Conservation (phyloP, 2,329 filamentous ascomycete genomes). For the Pseudogymnoascus sp. region DNA sequence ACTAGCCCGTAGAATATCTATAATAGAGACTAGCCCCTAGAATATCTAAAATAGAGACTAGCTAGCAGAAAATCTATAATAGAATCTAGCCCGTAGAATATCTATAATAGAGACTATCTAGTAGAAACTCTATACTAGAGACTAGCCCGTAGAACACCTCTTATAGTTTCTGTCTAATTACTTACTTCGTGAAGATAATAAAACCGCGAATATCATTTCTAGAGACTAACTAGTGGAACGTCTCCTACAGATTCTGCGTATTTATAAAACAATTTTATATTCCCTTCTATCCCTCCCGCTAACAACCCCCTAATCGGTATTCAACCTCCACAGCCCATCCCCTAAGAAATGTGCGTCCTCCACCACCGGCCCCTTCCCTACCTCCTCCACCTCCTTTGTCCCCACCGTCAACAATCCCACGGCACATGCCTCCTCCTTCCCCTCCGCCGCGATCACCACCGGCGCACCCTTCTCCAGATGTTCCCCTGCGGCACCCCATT, state of each 20-base stretch:
- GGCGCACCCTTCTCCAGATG: constrained; percentile 75
- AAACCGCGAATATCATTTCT: too few relatives aligned
- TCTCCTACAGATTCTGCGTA: not conserved
- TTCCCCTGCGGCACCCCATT: constrained; percentile 38
- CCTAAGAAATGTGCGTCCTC: constrained; percentile 91
- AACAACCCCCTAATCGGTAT: constrained; percentile 20
- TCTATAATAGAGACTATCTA: too few relatives aligned
- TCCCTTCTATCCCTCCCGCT: not conserved
- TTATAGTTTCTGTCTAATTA: too few relatives aligned
- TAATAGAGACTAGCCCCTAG: too few relatives aligned
- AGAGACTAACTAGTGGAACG: not conserved
- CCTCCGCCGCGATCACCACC: constrained; percentile 85
- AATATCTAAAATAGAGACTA: too few relatives aligned
- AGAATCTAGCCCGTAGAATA: too few relatives aligned
- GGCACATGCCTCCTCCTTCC: constrained; percentile 84
- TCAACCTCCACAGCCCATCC: constrained; percentile 75
- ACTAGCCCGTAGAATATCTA: too few relatives aligned
- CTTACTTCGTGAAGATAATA: too few relatives aligned
- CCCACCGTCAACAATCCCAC: constrained; percentile 77
- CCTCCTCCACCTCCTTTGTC: constrained; percentile 85
- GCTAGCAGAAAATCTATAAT: too few relatives aligned
- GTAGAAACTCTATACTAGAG: too few relatives aligned
- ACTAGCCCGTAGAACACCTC: too few relatives aligned
- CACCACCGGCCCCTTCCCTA: constrained; percentile 89
- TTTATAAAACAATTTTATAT: not conserved